Evolutionary conservation across 495 filamentous ascomycete genomes (phyloP).

Genomic region (Usnea hakonensis): DNA sequence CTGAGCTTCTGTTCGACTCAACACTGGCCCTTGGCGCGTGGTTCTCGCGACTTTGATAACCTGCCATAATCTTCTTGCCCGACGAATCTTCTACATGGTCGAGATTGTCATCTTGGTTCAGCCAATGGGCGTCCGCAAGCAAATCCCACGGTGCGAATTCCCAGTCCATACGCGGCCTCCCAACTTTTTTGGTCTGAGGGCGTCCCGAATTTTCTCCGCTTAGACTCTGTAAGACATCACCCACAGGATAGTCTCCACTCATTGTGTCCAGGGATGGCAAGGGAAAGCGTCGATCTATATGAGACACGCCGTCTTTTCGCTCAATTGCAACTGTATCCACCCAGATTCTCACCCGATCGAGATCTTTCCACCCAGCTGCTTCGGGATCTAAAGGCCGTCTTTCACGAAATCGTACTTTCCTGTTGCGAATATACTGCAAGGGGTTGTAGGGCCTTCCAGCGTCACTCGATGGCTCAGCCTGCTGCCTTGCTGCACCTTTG

Average conservation of each 20-base stretch:
- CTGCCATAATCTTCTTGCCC: constrained; percentile 53
- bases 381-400: constrained; percentile 61
- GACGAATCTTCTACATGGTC: constrained; percentile 63
- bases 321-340: constrained; percentile 56
- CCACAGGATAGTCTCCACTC: constrained; percentile 19
- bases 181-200: constrained; percentile 42
- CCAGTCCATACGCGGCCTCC: constrained; percentile 72
- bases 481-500: constrained; percentile 6
- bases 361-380: constrained; percentile 67
- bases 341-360: constrained; percentile 63
- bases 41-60: background rate
- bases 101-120: constrained; percentile 70
- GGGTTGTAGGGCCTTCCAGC: constrained; percentile 69
- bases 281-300: constrained; percentile 8
- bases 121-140: constrained; percentile 78
- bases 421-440: constrained; percentile 78
- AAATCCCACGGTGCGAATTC: constrained; percentile 67
- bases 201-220: constrained; percentile 32
- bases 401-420: constrained; percentile 68
- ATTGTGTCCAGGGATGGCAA: constrained; percentile 21
- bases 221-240: constrained; percentile 31
- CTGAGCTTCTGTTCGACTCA: constrained; percentile 10
- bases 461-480: constrained; percentile 1
- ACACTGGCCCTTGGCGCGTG: constrained; percentile 14
- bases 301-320: constrained; percentile 27